Evolutionary conservation across 352 stramenopile species (phyloP).

Genomic region (Pythium utonaiense): DNA sequence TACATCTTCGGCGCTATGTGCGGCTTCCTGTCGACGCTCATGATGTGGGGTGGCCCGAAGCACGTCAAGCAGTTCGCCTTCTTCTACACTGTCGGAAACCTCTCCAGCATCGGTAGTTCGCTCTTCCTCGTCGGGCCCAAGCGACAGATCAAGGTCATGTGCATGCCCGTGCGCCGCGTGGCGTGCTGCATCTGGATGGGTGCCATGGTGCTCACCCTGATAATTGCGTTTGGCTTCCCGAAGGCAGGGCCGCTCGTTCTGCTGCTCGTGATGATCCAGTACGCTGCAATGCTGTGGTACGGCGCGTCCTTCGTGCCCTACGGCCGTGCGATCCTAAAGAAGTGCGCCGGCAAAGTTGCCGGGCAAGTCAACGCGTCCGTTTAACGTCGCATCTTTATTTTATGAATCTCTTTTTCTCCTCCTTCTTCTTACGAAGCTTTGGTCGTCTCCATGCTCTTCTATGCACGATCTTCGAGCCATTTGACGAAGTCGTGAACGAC

Average conservation of each 20-base stretch:
- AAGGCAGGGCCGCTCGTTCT: constrained; percentile 63
- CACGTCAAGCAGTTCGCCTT: constrained; percentile 86
- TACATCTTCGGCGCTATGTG: constrained; percentile 72
- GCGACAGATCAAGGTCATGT: constrained; percentile 81
- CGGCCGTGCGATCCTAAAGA: constrained; percentile 73
- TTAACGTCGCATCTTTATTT: constrained; percentile 4
- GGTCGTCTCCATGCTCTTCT: not conserved
- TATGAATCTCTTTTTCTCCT: constrained; percentile 4
- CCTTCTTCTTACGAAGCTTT: not conserved
- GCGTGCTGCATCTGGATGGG: constrained; percentile 79
- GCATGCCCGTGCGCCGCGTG: constrained; percentile 73
- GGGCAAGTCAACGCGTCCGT: constrained; percentile 34
- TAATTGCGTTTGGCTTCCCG: constrained; percentile 74
- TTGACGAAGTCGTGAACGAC: constrained; percentile 67
- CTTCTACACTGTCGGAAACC: constrained; percentile 82
- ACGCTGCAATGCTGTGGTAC: constrained; percentile 82
- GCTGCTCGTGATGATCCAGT: constrained; percentile 74
- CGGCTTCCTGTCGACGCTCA: constrained; percentile 72
- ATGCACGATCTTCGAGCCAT: constrained; percentile 52
- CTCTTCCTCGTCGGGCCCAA: constrained; percentile 72
- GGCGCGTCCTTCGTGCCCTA: constrained; percentile 80
- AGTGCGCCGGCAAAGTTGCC: constrained; percentile 52
- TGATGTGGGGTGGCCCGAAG: constrained; percentile 75
- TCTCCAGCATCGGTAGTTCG: constrained; percentile 76
- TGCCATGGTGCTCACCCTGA: constrained; percentile 65